Conservation (phyloP, 225 moss, liverwort and hornwort species). For the Anthoceros angustus region DNA sequence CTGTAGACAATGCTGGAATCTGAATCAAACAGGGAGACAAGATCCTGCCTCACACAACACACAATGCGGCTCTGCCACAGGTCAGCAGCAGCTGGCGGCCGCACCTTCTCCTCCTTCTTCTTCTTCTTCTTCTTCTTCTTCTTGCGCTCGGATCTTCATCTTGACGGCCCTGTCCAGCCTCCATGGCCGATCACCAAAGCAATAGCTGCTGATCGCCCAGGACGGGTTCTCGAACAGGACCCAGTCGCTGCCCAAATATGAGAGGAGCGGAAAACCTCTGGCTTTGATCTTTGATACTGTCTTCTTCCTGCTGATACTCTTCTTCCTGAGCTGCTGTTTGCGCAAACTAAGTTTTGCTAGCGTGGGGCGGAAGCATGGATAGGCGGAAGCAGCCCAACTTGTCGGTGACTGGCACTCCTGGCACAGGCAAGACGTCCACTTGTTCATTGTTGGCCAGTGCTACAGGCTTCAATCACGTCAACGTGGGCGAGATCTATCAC, state of each 20-base stretch:
- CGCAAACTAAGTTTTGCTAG: not conserved
- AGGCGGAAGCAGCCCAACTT: conserved; percentile 35
- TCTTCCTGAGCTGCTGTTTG: not conserved
- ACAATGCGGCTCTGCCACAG: not conserved
- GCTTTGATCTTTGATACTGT: no score
- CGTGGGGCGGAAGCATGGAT: conserved; percentile 20
- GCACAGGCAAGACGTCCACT: conserved; percentile 72
- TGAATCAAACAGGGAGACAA: not conserved
- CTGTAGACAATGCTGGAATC: conserved; percentile 11
- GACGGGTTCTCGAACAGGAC: no score
- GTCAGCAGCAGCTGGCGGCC: not conserved
- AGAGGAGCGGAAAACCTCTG: no score
- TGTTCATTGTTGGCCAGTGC: conserved; percentile 50
- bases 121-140: not conserved
- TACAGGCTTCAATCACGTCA: conserved; percentile 31
- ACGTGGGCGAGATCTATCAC: conserved; percentile 61
- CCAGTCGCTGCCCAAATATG: not conserved
- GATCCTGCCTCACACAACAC: not conserved
- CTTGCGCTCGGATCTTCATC: not conserved
- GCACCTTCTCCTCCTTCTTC: conserved; percentile 46
- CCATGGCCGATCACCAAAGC: not conserved
- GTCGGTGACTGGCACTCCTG: conserved; percentile 58
- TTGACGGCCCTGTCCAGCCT: not conserved
- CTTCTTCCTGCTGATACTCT: no score
- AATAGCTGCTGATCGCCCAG: no score